Conservation (phyloP, 2,329 filamentous ascomycete species). For the Fusarium tupiense region DNA sequence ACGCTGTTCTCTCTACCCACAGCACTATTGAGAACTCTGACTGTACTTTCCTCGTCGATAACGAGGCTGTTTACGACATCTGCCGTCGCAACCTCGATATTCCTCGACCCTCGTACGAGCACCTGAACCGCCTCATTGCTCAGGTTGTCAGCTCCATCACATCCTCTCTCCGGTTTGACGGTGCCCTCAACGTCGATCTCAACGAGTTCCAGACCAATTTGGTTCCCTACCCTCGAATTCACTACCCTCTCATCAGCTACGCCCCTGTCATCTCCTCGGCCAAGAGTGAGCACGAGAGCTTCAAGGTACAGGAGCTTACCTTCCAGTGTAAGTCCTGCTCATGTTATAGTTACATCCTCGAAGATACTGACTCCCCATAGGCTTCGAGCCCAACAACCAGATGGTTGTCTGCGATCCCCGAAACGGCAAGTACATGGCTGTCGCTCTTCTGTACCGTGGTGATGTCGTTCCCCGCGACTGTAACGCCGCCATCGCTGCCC, state of each 20-base stretch:
- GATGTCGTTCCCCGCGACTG: conserved; percentile 77
- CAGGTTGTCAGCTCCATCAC: conserved; percentile 81
- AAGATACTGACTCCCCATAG: conserved; percentile 52
- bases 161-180: conserved; percentile 76
- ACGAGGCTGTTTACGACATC: conserved; percentile 80
- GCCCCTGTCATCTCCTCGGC: conserved; percentile 75
- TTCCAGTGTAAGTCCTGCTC: conserved; percentile 69
- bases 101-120: conserved; percentile 73
- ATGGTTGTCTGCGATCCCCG: conserved; percentile 80
- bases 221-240: conserved; percentile 78
- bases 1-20: conserved; percentile 77
- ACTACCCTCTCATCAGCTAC: conserved; percentile 79
- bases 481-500: conserved; percentile 70
- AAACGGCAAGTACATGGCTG: conserved; percentile 82
- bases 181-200: conserved; percentile 77
- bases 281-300: conserved; percentile 87
- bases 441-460: conserved; percentile 76
- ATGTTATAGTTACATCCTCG: neutral
- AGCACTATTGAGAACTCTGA: conserved; percentile 82
- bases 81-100: conserved; percentile 78
- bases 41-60: conserved; percentile 81
- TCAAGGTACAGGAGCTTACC: conserved; percentile 82
- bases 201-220: conserved; percentile 84
- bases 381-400: conserved; percentile 82
- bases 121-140: conserved; percentile 77